Base-by-base conservation (phyloP, 2,329 filamentous ascomycete genomes). In the Fusarium napiforme region DNA sequence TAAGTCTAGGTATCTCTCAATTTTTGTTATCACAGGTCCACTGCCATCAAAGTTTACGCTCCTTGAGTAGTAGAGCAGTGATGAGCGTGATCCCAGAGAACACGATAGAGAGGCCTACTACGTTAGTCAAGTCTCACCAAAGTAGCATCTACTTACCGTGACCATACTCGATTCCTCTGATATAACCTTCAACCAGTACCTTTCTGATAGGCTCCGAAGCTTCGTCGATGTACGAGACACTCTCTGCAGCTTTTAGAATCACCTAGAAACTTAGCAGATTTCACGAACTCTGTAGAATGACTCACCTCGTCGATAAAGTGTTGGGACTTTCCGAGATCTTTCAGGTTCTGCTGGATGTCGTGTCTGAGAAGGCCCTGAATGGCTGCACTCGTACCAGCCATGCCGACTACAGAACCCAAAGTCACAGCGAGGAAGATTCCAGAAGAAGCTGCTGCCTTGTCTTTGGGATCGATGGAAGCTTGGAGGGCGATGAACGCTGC, bases 401-500 rank as follows among this genome's bases (percentile, higher is more conserved):
- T 74, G 1, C 84, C 84, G 8, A 84, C 64, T 2, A 85, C 82
- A 4, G 79, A 55, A 5, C 50, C 50, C 71, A 85, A 72, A 1
- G 82, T 82, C 4, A 75, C 74, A 0, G 80, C 79, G 7, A 86
- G 75, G 52, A 83, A 86, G 36, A 85, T 78, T 5, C 50, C 82
- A 3, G 84, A 84, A 9, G 84, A 79, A 23, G 84, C 84, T 1
- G 84, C 78, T 0, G 84, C 83, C 39, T 83, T 81, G 65, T 85
- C 81, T 2, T 77, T 72, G 0, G 80, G 80, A 28, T 82, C 75
- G 7, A 84, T 79, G 28, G 82, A 82, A 7, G 81, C 82, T 60
- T 86, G 84, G 2, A 55, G 4, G 0, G 83, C 80, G 60, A 86
- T 82, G 64, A 86, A 85, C 0, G 84, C 77, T 7, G 83, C 82